A percentile compares a stretch with the other conserved stretches of the same genome.
Evolutionary conservation across 805 yeast genomes (phyloP).

Genomic region (Nakazawaea wyomingensis): DNA sequence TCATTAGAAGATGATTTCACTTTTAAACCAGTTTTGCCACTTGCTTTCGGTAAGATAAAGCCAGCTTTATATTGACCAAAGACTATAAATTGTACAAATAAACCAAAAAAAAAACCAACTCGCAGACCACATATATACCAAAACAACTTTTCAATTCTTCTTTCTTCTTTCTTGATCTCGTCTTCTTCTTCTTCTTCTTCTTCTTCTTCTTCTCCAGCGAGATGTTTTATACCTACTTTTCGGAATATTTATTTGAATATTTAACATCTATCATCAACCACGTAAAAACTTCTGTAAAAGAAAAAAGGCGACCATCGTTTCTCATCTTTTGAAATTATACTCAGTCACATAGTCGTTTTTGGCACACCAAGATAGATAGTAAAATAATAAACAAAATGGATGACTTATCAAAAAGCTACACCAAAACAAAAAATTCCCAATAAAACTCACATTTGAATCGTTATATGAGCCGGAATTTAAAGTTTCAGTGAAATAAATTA

Average conservation of each 20-base stretch:
- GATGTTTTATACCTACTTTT: too few relatives aligned
- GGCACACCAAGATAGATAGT: slow-evolving; percentile 39
- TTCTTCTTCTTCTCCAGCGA: too few relatives aligned
- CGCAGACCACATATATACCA: background rate
- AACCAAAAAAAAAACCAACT: too few relatives aligned
- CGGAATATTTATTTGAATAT: too few relatives aligned
- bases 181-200: too few relatives aligned
- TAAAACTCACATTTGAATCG: slow-evolving; percentile 24
- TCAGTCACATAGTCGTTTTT: slow-evolving; percentile 14
- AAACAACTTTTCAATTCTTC: too few relatives aligned
- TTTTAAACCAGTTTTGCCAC: slow-evolving; percentile 10
- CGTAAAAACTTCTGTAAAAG: too few relatives aligned
- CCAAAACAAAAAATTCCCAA: slow-evolving; percentile 45
- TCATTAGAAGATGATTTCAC: slow-evolving; percentile 10
- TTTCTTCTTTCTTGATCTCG: too few relatives aligned
- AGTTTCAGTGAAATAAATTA: slow-evolving; percentile 34
- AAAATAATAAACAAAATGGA: slow-evolving; percentile 38
- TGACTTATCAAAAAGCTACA: slow-evolving; percentile 39
- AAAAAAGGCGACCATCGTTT: too few relatives aligned
- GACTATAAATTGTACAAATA: too few relatives aligned
- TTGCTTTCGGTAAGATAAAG: slow-evolving; percentile 1
- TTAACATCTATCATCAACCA: too few relatives aligned
- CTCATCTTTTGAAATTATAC: background rate
- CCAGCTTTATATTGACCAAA: slow-evolving; percentile 4
- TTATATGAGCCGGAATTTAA: slow-evolving; percentile 32